Evolutionary conservation across 2,329 filamentous ascomycete genomes (phyloP), one percentile per base, ranked within the genome.

Genomic region (Colletotrichum cereale): DNA sequence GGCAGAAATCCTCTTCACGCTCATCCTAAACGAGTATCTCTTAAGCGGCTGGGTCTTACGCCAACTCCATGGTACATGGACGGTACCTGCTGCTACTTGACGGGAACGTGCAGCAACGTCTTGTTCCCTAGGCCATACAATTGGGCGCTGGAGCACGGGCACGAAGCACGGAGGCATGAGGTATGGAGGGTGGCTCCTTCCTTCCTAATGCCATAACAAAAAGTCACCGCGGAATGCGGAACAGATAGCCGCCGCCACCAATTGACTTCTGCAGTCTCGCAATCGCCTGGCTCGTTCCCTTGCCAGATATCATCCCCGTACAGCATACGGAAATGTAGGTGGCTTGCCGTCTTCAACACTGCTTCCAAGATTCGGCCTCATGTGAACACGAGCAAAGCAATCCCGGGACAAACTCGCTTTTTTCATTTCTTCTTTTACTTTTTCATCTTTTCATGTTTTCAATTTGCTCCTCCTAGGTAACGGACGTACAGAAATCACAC

Each of bases 241-340:
- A 66, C 53, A 55, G 26, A 62, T 24, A 40, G 10, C 29, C 42
- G 36, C 64, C 64, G 64, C 68, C 68, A 58, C 68, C 68, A 62
- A 63, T 67, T 71, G 50, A 57, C 68, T 71, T 71, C 64, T 67
- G 38, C n/a, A 34, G 56, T 67, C 57, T 62, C 63, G 50, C 63
- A 71, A 62, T 62, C 67, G 55, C 62, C 63, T 70, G 48, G 67
- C 67, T 70, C 67, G 67, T 70, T 66, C 62, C 26, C 62, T 38
- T 36, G 31, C n/a, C 53, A 38, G n/a, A 14, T 38, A 48, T 38
- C 31, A 61, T 66, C 29, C 34, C 47, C 38, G 26, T 10, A n/a
- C n/a, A 47, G 44, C 44, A 47, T 16, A 38, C n/a, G n/a, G n/a
- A n/a, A n/a, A n/a, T n/a, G n/a, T n/a, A n/a, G n/a, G n/a, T n/a